Evolutionary conservation across 768 basidiomycete genomes (phyloP), one percentile per base, ranked within the genome.

Genomic region (Tremella mesenterica): DNA sequence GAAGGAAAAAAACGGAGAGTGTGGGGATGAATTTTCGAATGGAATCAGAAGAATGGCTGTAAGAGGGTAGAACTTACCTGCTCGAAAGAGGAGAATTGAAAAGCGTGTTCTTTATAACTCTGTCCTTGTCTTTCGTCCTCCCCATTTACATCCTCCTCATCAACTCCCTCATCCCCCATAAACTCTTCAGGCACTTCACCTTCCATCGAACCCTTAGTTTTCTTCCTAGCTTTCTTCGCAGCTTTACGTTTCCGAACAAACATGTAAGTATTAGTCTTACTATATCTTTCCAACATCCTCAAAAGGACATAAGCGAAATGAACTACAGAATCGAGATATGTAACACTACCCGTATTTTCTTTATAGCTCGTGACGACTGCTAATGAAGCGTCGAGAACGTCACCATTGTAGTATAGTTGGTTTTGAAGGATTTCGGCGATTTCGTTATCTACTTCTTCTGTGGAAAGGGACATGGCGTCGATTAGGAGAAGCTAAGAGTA

Each of bases 351-450:
- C 1, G 76, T 76, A 59, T 87, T 89, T 43, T 85, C 80, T 60
- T 84, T 86, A 77, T 90, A 96, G 23, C 77, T 76, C 44, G 81
- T 77, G 45, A 97, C 72, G 50, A 86, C 84, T 23, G 85, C 84
- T 39, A 91, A 76, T 0, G 90, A 81, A 21, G 90, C 81, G 61
- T 97, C 92, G 50, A 97, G 82, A 16, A 92, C 83, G 59, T 96
- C 90, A 29, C 88, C 91, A 63, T 91, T 91, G 76, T 96, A 97
- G 65, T 96, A 85, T 23, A 99, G 77, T 70, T 95, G 88, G 58
- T 89, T 83, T 63, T 90, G 87, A 1, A 97, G 77, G 18, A 85
- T 76, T 50, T 82, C 82, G 45, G 91, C 86, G 23, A 85, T 84
- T 30, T 93, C 89, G 39, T 76, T 75, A 58, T 89, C 77, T 18